Percentiles rank a stretch among this genome's conserved stretches.
Evolutionary conservation across 306 rosid species (phyloP).

Genomic region (Echinosophora koreensis): DNA sequence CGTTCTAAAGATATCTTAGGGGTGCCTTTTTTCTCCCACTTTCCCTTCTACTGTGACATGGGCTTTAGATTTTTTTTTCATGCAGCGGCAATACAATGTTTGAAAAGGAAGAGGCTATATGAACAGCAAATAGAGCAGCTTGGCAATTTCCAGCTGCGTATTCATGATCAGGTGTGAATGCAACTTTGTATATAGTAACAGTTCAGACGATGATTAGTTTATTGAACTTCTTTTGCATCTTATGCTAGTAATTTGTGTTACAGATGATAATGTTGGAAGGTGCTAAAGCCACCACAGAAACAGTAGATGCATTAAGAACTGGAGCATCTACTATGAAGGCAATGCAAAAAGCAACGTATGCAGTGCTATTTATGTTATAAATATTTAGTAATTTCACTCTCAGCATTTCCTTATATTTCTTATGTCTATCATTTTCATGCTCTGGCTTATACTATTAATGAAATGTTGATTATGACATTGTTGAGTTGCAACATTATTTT

Average conservation of each 20-base stretch:
- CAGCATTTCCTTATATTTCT: neutral
- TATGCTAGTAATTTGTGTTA: slow-evolving; percentile 37
- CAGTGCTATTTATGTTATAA: slow-evolving; percentile 25
- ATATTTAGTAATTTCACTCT: neutral
- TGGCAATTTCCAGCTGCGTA: slow-evolving; percentile 96
- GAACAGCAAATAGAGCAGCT: slow-evolving; percentile 98
- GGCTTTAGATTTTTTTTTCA: slow-evolving; percentile 29
- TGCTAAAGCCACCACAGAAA: slow-evolving; percentile 99
- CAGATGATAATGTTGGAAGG: slow-evolving; percentile 99
- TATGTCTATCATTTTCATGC: neutral
- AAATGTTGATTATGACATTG: slow-evolving; percentile 33
- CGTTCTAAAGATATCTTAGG: slow-evolving; percentile 24
- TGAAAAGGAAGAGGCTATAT: slow-evolving; percentile 92
- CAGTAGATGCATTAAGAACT: slow-evolving; percentile 93
- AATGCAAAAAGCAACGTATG: slow-evolving; percentile 98
- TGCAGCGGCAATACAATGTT: slow-evolving; percentile 95
- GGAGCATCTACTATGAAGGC: slow-evolving; percentile 99
- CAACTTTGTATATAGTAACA: slow-evolving; percentile 20
- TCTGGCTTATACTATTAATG: slow-evolving; percentile 1
- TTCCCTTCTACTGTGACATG: neutral
- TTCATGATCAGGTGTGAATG: slow-evolving; percentile 88
- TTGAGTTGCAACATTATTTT: slow-evolving; percentile 29
- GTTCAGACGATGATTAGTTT: slow-evolving; percentile 4
- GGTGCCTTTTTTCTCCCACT: neutral
- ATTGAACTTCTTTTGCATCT: slow-evolving; percentile 37